These are phyloP conservation scores for Colletotrichum destructivum DNA, from an alignment of 2,329 filamentous ascomycete species.

Conservation along the genomic window DNA sequence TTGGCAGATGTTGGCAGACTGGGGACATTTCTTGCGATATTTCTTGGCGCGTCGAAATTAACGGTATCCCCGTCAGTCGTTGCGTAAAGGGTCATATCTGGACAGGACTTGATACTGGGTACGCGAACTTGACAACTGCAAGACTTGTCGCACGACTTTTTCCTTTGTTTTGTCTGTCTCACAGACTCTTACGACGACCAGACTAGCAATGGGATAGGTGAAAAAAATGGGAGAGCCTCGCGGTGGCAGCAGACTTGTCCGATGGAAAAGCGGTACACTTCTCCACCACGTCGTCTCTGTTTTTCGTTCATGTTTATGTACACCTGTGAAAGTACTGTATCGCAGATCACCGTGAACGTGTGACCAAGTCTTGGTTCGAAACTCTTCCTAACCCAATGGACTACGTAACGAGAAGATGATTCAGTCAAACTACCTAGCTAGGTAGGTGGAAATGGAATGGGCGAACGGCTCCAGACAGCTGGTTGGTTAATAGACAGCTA, in stretches of 20 bases:
- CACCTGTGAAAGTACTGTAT: background rate
- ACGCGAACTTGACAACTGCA: conserved; percentile 51
- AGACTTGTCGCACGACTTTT: conserved; percentile 53
- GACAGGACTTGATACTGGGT: conserved; percentile 59
- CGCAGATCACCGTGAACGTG: background rate
- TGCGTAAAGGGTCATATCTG: conserved; percentile 60
- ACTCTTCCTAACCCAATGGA: too few relatives aligned
- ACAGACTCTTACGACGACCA: conserved; percentile 48
- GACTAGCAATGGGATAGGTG: conserved; percentile 46
- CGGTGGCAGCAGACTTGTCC: conserved; percentile 53
- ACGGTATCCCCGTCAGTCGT: conserved; percentile 59
- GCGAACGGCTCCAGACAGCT: too few relatives aligned
- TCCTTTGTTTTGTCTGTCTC: conserved; percentile 56
- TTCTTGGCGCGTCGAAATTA: conserved; percentile 53
- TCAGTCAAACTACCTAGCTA: too few relatives aligned
- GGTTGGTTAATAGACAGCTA: too few relatives aligned
- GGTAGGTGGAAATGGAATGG: background rate
- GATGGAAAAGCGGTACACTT: conserved; percentile 53
- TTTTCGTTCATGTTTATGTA: conserved; percentile 24
- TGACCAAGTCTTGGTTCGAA: background rate
- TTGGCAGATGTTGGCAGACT: conserved; percentile 43
- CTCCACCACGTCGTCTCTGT: conserved; percentile 34
- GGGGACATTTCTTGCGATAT: conserved; percentile 53
- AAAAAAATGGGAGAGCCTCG: conserved; percentile 55
- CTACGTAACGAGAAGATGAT: too few relatives aligned